phyloP scores from a whole-genome alignment of 306 rosid genomes.

The Quercus gilva region DNA sequence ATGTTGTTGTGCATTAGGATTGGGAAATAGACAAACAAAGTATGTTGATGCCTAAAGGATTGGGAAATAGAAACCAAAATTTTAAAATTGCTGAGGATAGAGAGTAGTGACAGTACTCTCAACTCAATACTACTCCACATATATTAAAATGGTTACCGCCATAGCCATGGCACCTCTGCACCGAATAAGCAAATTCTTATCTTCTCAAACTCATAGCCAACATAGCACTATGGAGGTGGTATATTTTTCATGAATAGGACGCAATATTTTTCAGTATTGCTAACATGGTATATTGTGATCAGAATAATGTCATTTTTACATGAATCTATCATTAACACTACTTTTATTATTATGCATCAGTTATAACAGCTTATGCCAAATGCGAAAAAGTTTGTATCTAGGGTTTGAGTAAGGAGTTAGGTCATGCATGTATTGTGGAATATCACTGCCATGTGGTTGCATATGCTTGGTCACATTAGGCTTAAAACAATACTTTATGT shows the following conservation, averaged over 20 bases:
- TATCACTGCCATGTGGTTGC: slow-evolving; percentile 29
- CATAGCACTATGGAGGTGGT: too few species aligned
- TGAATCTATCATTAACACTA: too few species aligned
- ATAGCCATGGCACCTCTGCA: neutral
- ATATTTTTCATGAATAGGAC: too few species aligned
- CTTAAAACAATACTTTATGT: slow-evolving; percentile 13
- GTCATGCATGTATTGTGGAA: slow-evolving; percentile 14
- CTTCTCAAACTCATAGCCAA: neutral
- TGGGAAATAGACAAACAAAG: too few species aligned
- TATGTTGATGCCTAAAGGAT: too few species aligned
- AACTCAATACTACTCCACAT: neutral
- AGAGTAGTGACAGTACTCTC: neutral
- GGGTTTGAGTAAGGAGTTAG: neutral
- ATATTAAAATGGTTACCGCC: neutral
- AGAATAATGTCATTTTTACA: too few species aligned
- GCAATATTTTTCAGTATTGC: too few species aligned
- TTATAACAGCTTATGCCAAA: too few species aligned
- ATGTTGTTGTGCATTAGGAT: too few species aligned
- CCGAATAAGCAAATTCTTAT: neutral
- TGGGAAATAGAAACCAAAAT: neutral
- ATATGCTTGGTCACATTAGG: slow-evolving; percentile 21
- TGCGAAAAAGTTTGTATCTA: neutral
- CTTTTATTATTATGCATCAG: too few species aligned
- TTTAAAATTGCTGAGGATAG: neutral
- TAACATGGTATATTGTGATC: too few species aligned